Base-by-base conservation (phyloP, 2,329 filamentous ascomycete genomes). In the Orbilia brochopaga region DNA sequence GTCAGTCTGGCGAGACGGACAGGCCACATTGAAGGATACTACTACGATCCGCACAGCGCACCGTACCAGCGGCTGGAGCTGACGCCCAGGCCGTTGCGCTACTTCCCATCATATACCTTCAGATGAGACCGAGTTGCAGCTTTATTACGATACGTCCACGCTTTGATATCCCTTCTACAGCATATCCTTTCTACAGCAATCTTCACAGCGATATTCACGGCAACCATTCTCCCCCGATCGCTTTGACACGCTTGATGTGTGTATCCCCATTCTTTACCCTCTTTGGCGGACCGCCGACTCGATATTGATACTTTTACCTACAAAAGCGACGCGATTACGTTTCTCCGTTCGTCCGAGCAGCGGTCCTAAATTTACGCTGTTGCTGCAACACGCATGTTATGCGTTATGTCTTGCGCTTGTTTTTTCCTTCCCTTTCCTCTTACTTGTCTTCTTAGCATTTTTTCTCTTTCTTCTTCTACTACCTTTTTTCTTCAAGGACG, bases 21-120 rank as follows among this genome's bases (percentile, higher is more conserved):
- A 75, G 83, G 83, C 0, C 74, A 73, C 15, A 78, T 84, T 2
- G 81, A 84, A 74, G 83, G 83, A 0, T 77, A 85, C 73, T 85
- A 85, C 76, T 84, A 82, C 75, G 83, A 85, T 78, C 83, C 83
- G n/a, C 79, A 81, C 75, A 83, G 81, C 73, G 82, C 81, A 65
- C 83, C 83, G 53, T 84, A 83, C 77, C 83, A 85, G 78, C 80
- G 81, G 74, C 75, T 85, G 74, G 80, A 79, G 74, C 75, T 85
- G 73, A 79, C 78, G 60, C 77, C 77, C 19, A 44, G 21, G 8
- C 65, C 74, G 48, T 73, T 74, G 48, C 67, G 74, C 15, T 69
- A 73, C 30, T 77, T 78, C 70, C 77, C 77, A 15, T 74, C 75
- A 2, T 77, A 77, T 57, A 60, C 76, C 27, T 77, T 78, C 60